These are phyloP conservation scores for Incumbomyces lentus DNA, from an alignment of 2,329 filamentous ascomycete genomes.

Conservation along the genomic window DNA sequence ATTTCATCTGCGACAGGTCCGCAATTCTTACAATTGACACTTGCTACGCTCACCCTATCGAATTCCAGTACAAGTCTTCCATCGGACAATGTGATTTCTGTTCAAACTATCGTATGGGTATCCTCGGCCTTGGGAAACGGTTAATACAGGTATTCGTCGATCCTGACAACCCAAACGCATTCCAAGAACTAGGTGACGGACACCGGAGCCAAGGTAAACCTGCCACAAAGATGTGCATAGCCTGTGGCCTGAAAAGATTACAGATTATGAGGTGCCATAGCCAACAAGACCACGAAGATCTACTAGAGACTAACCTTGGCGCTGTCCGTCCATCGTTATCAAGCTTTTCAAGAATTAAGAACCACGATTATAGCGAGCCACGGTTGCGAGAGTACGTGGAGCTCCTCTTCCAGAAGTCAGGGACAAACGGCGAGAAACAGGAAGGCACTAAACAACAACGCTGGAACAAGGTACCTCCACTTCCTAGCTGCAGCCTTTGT, in stretches of 20 bases:
- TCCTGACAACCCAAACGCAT: not conserved
- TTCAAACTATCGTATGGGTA: constrained; percentile 15
- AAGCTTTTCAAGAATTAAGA: not conserved
- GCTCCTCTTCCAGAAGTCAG: constrained; percentile 1
- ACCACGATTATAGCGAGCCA: not conserved
- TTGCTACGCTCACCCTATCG: constrained; percentile 19
- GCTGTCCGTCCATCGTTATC: not conserved
- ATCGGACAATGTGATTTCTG: constrained; percentile 17
- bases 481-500: constrained; percentile 15
- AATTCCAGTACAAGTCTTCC: constrained; percentile 14
- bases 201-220: constrained; percentile 9
- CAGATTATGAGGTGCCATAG: constrained; percentile 16
- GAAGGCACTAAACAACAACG: no score
- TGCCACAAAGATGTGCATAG: constrained; percentile 19
- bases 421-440: not conserved
- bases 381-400: constrained; percentile 5
- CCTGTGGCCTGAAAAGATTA: constrained; percentile 15
- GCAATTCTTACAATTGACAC: constrained; percentile 8
- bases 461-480: not conserved
- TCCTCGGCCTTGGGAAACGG: constrained; percentile 15
- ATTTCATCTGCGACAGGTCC: not conserved
- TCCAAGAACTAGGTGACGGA: constrained; percentile 14
- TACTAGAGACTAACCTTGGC: not conserved
- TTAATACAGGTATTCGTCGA: constrained; percentile 11
- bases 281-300: constrained; percentile 4